A percentile compares a stretch with the other conserved stretches of the same genome.
Evolutionary conservation across 768 basidiomycete species (phyloP).

Genomic region (Lentinus brumalis): DNA sequence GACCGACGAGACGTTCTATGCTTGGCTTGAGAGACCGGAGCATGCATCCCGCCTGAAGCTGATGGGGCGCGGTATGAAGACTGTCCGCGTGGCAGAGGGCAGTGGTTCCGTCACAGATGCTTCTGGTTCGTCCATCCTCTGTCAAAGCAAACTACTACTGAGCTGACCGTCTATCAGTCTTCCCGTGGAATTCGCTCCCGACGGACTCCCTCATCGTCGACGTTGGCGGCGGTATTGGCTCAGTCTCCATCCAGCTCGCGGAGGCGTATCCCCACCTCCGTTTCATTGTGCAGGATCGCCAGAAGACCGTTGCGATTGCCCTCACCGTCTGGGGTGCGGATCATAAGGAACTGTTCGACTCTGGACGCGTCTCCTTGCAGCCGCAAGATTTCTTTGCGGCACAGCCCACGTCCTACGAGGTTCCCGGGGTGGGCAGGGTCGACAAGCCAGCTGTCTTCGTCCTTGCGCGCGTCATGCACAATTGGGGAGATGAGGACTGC

Average conservation of each 20-base stretch:
- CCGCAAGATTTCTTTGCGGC: constrained; percentile 15
- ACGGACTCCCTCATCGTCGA: constrained; percentile 11
- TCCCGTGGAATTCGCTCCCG: constrained; percentile 13
- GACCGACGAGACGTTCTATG: background rate
- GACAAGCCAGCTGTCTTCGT: constrained; percentile 15
- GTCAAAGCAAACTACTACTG: background rate
- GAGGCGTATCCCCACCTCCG: constrained; percentile 8
- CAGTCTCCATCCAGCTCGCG: constrained; percentile 7
- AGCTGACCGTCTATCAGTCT: constrained; percentile 36
- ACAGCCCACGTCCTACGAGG: constrained; percentile 6
- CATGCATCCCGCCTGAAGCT: constrained; percentile 7
- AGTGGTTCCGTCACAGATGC: background rate
- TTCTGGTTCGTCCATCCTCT: background rate
- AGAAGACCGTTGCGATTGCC: constrained; percentile 37
- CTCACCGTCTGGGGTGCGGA: constrained; percentile 11
- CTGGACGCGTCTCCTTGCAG: constrained; percentile 10
- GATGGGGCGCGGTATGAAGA: constrained; percentile 50
- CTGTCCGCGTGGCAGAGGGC: constrained; percentile 69
- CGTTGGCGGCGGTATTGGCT: constrained; percentile 17
- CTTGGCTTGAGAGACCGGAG: constrained; percentile 64
- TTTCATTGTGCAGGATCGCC: constrained; percentile 16
- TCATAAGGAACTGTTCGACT: constrained; percentile 15
- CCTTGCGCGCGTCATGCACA: constrained; percentile 9
- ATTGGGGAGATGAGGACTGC: constrained; percentile 17
- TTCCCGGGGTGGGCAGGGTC: constrained; percentile 10